phyloP scores from a whole-genome alignment of 1,284 basidiomycete species.

The Erythrobasidium hasegawianum region DNA sequence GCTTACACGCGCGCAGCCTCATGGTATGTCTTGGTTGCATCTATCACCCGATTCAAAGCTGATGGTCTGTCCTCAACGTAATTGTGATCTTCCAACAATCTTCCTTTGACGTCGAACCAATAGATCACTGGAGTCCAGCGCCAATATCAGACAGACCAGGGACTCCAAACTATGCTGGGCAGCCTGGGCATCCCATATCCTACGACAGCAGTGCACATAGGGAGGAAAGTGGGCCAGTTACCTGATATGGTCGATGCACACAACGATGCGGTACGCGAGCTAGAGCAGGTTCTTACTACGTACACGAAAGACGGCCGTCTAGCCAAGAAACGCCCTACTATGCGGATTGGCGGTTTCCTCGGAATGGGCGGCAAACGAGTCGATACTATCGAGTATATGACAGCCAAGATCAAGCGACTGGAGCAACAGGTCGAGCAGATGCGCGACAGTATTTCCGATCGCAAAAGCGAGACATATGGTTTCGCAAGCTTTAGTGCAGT shows the following conservation, averaged over 20 bases:
- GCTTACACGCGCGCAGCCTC: slow-evolving; percentile 74
- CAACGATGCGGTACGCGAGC: slow-evolving; percentile 75
- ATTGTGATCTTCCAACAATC: no score
- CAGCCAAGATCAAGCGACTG: slow-evolving; percentile 58
- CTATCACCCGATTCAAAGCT: no score
- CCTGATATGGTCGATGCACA: slow-evolving; percentile 71
- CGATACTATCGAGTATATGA: slow-evolving; percentile 74
- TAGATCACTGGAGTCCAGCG: slow-evolving; percentile 65
- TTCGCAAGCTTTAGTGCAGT: slow-evolving; percentile 48
- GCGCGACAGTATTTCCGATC: slow-evolving; percentile 39
- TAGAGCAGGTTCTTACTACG: slow-evolving; percentile 75
- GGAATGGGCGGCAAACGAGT: slow-evolving; percentile 70
- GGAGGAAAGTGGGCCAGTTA: slow-evolving; percentile 66
- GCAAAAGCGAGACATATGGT: slow-evolving; percentile 74
- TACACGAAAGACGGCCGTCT: slow-evolving; percentile 74
- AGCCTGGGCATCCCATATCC: slow-evolving; percentile 64
- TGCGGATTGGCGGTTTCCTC: slow-evolving; percentile 67
- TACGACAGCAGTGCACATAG: slow-evolving; percentile 76
- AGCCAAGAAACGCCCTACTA: slow-evolving; percentile 67
- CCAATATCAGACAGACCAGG: slow-evolving; percentile 71
- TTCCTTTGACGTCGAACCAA: background rate
- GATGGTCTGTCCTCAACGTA: no score
- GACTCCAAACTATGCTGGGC: slow-evolving; percentile 45
- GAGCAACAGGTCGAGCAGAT: slow-evolving; percentile 72
- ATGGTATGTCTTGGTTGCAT: slow-evolving; percentile 50